Evolutionary conservation across 1,139 yeast genomes (phyloP).

Genomic region (Yamadazyma songkhlaensis): DNA sequence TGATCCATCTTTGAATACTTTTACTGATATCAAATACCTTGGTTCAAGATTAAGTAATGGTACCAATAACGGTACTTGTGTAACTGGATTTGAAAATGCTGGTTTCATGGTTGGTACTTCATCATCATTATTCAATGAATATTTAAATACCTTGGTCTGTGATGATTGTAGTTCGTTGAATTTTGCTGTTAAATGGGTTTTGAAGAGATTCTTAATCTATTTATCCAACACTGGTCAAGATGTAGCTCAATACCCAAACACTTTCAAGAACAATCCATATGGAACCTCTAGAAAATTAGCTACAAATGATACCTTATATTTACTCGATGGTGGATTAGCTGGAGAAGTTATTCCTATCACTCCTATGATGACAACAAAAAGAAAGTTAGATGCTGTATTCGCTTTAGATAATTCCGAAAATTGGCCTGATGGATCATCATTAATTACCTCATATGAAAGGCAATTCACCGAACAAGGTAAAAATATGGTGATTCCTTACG

Average conservation of each 20-base stretch:
- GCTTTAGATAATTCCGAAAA: conserved; percentile 40
- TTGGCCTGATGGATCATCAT: conserved; percentile 38
- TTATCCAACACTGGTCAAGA: conserved; percentile 40
- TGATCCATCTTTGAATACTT: conserved; percentile 37
- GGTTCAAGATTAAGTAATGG: conserved; percentile 29
- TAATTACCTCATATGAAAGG: conserved; percentile 31
- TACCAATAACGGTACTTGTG: conserved; percentile 34
- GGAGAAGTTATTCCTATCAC: conserved; percentile 39
- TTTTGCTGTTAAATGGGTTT: conserved; percentile 45
- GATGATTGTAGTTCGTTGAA: conserved; percentile 40
- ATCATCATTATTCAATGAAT: conserved; percentile 73
- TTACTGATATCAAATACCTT: conserved; percentile 34
- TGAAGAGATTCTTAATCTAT: conserved; percentile 41
- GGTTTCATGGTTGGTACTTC: conserved; percentile 79
- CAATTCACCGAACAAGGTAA: conserved; percentile 31
- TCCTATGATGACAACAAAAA: conserved; percentile 32
- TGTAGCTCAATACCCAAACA: conserved; percentile 50
- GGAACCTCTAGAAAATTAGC: conserved; percentile 27
- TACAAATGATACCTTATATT: conserved; percentile 30
- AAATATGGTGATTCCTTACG: conserved; percentile 31
- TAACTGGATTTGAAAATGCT: conserved; percentile 72
- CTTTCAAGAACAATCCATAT: conserved; percentile 46
- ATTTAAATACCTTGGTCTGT: conserved; percentile 56
- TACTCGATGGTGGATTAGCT: conserved; percentile 44
- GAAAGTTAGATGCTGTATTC: conserved; percentile 36